Conservation (phyloP, 148 eudicot genomes). For the Rhododendron ovatum region DNA sequence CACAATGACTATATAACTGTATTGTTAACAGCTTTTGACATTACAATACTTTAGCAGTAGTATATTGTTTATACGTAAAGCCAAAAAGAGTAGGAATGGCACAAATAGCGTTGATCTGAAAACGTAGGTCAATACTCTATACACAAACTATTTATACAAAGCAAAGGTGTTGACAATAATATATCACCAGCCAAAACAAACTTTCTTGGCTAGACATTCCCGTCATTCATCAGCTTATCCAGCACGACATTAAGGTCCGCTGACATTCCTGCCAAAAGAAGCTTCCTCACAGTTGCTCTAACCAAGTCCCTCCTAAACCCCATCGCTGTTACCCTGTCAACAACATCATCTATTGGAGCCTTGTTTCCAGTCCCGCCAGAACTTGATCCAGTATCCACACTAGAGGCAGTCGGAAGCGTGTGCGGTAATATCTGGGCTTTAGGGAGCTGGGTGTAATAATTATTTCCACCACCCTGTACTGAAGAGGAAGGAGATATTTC, state of each 20-base stretch:
- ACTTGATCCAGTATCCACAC: neutral
- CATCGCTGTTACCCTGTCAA: slow-evolving; percentile 23
- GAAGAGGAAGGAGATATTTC: neutral
- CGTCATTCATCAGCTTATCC: slow-evolving; percentile 23
- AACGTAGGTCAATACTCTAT: neutral
- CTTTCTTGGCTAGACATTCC: neutral
- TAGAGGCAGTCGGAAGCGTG: slow-evolving; percentile 17
- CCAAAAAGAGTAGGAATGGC: neutral
- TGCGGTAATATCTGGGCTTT: slow-evolving; percentile 10
- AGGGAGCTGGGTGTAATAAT: slow-evolving; percentile 1
- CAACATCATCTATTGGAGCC: slow-evolving; percentile 20
- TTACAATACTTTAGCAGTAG: neutral
- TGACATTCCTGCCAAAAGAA: slow-evolving; percentile 11
- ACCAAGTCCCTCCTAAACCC: slow-evolving; percentile 24
- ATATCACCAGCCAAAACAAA: slow-evolving; percentile 1
- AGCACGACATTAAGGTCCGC: slow-evolving; percentile 26
- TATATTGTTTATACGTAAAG: neutral
- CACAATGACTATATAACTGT: neutral
- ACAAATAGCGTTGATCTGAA: no score
- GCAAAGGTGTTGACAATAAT: neutral
- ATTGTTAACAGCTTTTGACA: neutral
- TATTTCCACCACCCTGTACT: neutral
- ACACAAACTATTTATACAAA: neutral
- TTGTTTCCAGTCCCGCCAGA: slow-evolving; percentile 16
- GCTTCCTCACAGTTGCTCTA: slow-evolving; percentile 15